A percentile compares a stretch with the other conserved stretches of the same genome.
These are phyloP conservation scores for Sarcocystis neurona DNA, from an alignment of 169 alveolate species.

Conservation along the genomic window DNA sequence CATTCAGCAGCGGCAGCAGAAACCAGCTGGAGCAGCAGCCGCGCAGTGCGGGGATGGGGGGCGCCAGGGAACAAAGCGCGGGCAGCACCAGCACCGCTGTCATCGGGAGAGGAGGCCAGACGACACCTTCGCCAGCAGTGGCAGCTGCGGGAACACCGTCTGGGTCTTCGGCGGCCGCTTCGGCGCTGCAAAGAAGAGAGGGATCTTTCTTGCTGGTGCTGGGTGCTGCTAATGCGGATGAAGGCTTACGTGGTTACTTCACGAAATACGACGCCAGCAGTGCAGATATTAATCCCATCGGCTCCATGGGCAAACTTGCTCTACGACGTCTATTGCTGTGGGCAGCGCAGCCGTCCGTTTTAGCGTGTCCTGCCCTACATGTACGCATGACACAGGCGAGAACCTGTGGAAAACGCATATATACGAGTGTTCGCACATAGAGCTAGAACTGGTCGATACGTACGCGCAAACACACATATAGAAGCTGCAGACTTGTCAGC, in stretches of 20 bases:
- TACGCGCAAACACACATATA: too few species aligned
- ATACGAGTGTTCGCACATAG: not conserved
- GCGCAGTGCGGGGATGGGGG: not conserved
- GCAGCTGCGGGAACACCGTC: not conserved
- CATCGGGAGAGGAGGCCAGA: not conserved
- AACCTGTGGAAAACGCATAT: not conserved
- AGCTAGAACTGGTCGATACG: not conserved
- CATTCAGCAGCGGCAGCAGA: not conserved
- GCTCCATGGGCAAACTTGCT: conserved; percentile 79
- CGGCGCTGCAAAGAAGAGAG: not conserved
- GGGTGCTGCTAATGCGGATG: conserved; percentile 78
- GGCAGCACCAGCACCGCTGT: not conserved
- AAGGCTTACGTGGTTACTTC: conserved; percentile 80
- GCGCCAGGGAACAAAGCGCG: not conserved
- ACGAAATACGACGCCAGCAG: conserved; percentile 92
- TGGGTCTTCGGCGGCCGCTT: too few species aligned
- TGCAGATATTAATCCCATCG: conserved; percentile 90
- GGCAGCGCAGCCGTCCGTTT: conserved; percentile 44
- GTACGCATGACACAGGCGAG: not conserved
- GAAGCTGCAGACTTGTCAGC: too few species aligned
- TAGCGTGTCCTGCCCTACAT: conserved; percentile 7
- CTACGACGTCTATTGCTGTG: conserved; percentile 47
- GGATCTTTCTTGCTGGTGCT: conserved; percentile 32
- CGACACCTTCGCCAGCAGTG: not conserved
- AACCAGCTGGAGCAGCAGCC: not conserved